These are phyloP conservation scores for Micromonas pusilla DNA, from an alignment of 139 green algal species.

Conservation along the genomic window DNA sequence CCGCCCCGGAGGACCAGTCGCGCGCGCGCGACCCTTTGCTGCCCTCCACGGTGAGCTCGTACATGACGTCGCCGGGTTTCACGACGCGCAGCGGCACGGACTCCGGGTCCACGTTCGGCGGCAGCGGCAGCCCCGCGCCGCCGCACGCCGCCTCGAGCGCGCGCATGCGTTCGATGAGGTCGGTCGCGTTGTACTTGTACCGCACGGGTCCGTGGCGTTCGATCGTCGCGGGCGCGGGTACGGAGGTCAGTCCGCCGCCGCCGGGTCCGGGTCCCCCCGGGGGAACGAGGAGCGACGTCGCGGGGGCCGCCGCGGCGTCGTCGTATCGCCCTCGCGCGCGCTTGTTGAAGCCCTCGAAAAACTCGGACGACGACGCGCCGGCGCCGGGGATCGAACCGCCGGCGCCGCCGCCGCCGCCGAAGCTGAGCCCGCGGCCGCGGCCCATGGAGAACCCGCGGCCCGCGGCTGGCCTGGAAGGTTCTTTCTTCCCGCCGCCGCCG, in stretches of 20 bases:
- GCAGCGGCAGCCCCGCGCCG: not conserved
- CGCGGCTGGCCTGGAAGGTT: not conserved
- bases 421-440: not conserved
- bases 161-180: not conserved
- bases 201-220: not conserved
- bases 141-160: not conserved
- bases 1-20: not conserved
- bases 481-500: not conserved
- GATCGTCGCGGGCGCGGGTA: not conserved
- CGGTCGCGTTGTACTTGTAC: not conserved
- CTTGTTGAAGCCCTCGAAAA: not conserved
- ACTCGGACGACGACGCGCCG: not conserved
- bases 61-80: conserved; percentile 9
- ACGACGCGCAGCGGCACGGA: not conserved
- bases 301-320: not conserved
- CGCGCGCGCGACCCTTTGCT: not conserved
- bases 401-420: not conserved
- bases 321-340: not conserved
- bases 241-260: not conserved
- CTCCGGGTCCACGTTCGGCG: not conserved
- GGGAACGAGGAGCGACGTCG: too few relatives aligned
- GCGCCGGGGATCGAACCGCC: not conserved
- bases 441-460: conserved; percentile 13
- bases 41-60: conserved; percentile 16
- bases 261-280: not conserved